Percentiles rank a stretch among this genome's conserved stretches.
These are phyloP conservation scores for Stagonosporopsis tanaceti DNA, from an alignment of 2,329 filamentous ascomycete species.

Conservation along the genomic window DNA sequence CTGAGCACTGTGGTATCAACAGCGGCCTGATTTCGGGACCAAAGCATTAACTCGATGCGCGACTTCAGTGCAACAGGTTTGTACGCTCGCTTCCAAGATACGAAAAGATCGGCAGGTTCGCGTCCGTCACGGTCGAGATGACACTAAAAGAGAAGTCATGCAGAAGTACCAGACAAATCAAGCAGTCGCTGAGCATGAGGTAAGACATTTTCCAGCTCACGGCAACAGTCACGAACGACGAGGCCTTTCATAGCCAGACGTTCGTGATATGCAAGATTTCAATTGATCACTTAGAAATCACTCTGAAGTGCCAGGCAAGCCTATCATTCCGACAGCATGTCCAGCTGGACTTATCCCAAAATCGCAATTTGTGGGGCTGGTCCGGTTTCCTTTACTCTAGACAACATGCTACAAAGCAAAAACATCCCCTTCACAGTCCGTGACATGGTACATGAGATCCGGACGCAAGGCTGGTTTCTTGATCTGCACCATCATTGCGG, in stretches of 20 bases:
- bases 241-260: too few relatives aligned
- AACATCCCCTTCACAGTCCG: slow-evolving; percentile 60
- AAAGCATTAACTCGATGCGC: background rate
- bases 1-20: too few relatives aligned
- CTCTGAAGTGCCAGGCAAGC: too few relatives aligned
- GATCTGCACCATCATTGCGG: slow-evolving; percentile 63
- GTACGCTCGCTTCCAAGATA: background rate
- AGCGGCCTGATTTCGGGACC: background rate
- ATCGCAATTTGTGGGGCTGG: slow-evolving; percentile 52
- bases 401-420: slow-evolving; percentile 60
- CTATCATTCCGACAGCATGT: background rate
- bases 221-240: background rate
- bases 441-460: slow-evolving; percentile 48
- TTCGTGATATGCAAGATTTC: too few relatives aligned
- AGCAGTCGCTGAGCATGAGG: background rate
- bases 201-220: background rate
- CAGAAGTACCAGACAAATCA: too few relatives aligned
- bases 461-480: slow-evolving; percentile 49
- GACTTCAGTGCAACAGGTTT: background rate
- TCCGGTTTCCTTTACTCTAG: slow-evolving; percentile 59
- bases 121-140: background rate
- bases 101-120: background rate
- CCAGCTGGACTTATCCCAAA: slow-evolving; percentile 16
- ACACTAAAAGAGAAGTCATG: background rate
- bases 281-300: too few relatives aligned